Evolutionary conservation across 352 stramenopile species (phyloP).

Genomic region (Phytophthora citrophthora): DNA sequence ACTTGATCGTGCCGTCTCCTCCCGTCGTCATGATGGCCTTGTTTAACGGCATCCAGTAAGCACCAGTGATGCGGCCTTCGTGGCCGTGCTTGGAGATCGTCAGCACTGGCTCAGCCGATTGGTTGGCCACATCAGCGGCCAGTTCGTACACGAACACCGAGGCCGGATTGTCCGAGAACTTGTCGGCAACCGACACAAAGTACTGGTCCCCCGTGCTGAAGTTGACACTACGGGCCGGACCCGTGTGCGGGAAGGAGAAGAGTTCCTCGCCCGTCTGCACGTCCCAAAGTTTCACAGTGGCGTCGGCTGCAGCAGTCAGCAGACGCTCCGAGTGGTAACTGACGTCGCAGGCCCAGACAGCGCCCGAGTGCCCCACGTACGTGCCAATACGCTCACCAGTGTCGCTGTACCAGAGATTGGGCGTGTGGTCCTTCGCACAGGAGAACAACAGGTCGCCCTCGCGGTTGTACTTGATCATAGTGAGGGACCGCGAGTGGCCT

Average conservation of each 20-base stretch:
- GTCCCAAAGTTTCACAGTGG: slow-evolving; percentile 92
- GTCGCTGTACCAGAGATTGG: slow-evolving; percentile 97
- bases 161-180: slow-evolving; percentile 83
- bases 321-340: slow-evolving; percentile 93
- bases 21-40: slow-evolving; percentile 89
- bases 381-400: slow-evolving; percentile 96
- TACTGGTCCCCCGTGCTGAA: slow-evolving; percentile 88
- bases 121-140: slow-evolving; percentile 62
- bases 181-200: slow-evolving; percentile 86
- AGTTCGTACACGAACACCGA: slow-evolving; percentile 87
- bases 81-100: slow-evolving; percentile 84
- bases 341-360: slow-evolving; percentile 97
- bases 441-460: slow-evolving; percentile 99
- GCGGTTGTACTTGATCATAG: slow-evolving; percentile 98
- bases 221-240: slow-evolving; percentile 84
- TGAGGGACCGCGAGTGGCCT: slow-evolving; percentile 99
- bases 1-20: slow-evolving; percentile 80
- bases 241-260: slow-evolving; percentile 86
- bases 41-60: slow-evolving; percentile 89
- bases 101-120: slow-evolving; percentile 65
- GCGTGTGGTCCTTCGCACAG: slow-evolving; percentile 95
- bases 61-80: slow-evolving; percentile 80
- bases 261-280: slow-evolving; percentile 90
- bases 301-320: slow-evolving; percentile 97
- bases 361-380: slow-evolving; percentile 97